Percentiles rank a stretch among this genome's conserved stretches.
These are phyloP conservation scores for Pseudogymnoascus sp. DNA, from an alignment of 2,329 filamentous ascomycete genomes.

Conservation along the genomic window DNA sequence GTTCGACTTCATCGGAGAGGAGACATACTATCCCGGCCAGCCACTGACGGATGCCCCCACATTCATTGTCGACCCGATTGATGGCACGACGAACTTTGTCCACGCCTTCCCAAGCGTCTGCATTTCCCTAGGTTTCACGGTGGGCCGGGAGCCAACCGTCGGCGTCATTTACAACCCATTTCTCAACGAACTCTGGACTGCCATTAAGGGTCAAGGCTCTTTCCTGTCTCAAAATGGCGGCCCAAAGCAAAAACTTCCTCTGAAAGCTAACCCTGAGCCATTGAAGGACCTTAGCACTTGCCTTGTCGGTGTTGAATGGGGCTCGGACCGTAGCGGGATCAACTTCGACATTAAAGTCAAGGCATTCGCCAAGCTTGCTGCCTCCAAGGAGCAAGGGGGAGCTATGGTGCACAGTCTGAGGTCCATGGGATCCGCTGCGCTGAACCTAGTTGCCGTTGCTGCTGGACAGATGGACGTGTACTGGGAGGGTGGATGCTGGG, in stretches of 20 bases:
- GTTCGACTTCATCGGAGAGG: conserved; percentile 63
- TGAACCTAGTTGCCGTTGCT: conserved; percentile 67
- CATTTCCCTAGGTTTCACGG: conserved; percentile 65
- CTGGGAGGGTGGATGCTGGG: conserved; percentile 80
- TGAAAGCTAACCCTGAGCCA: conserved; percentile 42
- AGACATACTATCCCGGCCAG: conserved; percentile 63
- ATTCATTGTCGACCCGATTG: conserved; percentile 75
- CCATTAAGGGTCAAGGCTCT: conserved; percentile 58
- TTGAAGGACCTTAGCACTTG: conserved; percentile 52
- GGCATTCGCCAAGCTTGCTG: conserved; percentile 54
- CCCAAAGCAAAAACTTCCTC: conserved; percentile 36
- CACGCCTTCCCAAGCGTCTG: conserved; percentile 67
- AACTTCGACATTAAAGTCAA: conserved; percentile 64
- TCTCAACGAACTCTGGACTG: conserved; percentile 60
- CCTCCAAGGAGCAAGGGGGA: conserved; percentile 51
- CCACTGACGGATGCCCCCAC: conserved; percentile 58
- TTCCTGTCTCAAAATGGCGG: conserved; percentile 38
- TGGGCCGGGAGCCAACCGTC: conserved; percentile 52
- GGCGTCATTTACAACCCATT: conserved; percentile 79
- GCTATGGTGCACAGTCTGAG: conserved; percentile 70
- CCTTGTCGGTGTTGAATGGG: conserved; percentile 68
- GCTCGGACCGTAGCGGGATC: conserved; percentile 55
- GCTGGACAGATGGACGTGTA: conserved; percentile 64
- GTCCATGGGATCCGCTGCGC: conserved; percentile 62
- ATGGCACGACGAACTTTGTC: conserved; percentile 76